Percentiles rank a stretch among this genome's conserved stretches.
phyloP scores from a whole-genome alignment of 495 filamentous ascomycete genomes.

The Trypethelium eluteriae region DNA sequence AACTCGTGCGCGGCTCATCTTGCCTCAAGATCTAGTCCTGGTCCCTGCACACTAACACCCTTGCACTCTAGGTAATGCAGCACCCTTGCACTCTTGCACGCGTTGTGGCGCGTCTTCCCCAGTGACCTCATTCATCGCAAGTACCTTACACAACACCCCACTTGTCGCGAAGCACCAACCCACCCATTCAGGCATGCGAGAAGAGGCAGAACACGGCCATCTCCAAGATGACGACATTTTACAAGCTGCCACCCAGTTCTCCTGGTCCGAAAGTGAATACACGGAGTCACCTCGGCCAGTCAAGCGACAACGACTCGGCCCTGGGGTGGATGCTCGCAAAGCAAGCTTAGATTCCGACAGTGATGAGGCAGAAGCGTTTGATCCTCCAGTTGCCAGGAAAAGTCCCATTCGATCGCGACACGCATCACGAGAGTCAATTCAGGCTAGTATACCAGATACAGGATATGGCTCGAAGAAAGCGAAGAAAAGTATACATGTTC shows the following conservation, averaged over 20 bases:
- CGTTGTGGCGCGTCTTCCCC: neutral
- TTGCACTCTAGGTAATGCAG: neutral
- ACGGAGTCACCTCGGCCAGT: slow-evolving; percentile 16
- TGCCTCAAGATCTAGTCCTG: too few relatives aligned
- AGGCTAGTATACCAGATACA: slow-evolving; percentile 12
- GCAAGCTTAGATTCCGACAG: slow-evolving; percentile 1
- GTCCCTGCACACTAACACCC: too few relatives aligned
- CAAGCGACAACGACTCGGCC: slow-evolving; percentile 17
- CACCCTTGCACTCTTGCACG: slow-evolving; percentile 1
- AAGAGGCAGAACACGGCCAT: neutral
- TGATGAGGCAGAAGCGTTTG: slow-evolving; percentile 13
- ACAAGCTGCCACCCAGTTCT: slow-evolving; percentile 4
- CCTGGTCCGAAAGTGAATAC: slow-evolving; percentile 11
- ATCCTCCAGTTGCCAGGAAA: slow-evolving; percentile 17
- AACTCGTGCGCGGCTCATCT: too few relatives aligned
- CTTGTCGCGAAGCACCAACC: neutral
- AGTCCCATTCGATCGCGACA: neutral
- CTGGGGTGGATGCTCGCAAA: neutral
- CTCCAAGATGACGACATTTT: neutral
- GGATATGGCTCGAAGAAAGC: slow-evolving; percentile 18
- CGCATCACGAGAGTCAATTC: neutral
- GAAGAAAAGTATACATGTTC: slow-evolving; percentile 30
- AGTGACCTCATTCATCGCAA: slow-evolving; percentile 2
- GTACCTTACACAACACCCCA: neutral
- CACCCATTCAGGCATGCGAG: neutral